Evolutionary conservation across 805 yeast species (phyloP).

Genomic region (Zygosaccharomyces lentus): DNA sequence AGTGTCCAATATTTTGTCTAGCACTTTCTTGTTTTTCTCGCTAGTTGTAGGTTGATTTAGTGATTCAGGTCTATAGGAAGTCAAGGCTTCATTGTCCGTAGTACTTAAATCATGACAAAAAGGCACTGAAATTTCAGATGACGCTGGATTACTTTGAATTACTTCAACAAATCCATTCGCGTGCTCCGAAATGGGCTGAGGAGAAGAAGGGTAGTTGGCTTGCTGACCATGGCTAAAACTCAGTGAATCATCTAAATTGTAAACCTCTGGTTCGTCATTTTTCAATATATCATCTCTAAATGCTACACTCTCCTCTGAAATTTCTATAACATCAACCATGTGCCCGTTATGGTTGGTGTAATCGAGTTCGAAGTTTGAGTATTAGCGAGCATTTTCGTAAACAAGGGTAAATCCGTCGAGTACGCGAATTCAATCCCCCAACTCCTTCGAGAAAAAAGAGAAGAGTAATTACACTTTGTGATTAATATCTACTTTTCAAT

Average conservation of each 20-base stretch:
- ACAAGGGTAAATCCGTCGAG: no score
- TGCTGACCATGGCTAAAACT: neutral
- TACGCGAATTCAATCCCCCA: no score
- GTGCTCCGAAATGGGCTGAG: neutral
- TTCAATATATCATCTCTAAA: neutral
- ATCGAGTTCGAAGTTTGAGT: neutral
- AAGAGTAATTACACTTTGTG: neutral
- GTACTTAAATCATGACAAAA: conserved; percentile 22
- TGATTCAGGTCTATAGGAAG: neutral
- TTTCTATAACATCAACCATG: conserved; percentile 12
- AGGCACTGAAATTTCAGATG: conserved; percentile 24
- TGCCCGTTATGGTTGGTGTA: neutral
- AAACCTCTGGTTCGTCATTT: conserved; percentile 5
- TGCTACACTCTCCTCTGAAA: conserved; percentile 8
- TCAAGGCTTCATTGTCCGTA: conserved; percentile 2
- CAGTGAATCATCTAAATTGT: conserved; percentile 3
- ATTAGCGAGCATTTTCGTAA: neutral
- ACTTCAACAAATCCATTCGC: neutral
- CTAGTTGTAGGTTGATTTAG: neutral
- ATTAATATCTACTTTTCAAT: neutral
- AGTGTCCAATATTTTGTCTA: conserved; percentile 18
- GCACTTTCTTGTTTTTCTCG: conserved; percentile 8
- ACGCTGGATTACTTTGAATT: conserved; percentile 6
- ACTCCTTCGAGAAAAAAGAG: neutral
- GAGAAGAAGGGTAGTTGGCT: conserved; percentile 18